phyloP scores from a whole-genome alignment of 2,329 filamentous ascomycete species.

The Microsporum ferrugineum region DNA sequence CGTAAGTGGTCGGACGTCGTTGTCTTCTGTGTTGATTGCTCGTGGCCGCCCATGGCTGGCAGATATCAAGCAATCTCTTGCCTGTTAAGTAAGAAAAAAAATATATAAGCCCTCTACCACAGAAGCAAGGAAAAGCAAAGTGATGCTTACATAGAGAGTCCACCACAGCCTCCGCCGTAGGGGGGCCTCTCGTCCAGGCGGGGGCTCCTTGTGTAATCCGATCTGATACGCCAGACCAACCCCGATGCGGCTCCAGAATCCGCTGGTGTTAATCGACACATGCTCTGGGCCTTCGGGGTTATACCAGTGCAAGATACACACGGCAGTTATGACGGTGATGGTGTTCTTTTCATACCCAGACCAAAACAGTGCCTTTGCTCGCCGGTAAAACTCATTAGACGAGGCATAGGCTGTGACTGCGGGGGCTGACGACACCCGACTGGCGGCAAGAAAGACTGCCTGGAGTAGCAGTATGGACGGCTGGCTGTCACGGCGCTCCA shows the following conservation, averaged over 20 bases:
- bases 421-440: slow-evolving; percentile 29
- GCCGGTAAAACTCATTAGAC: slow-evolving; percentile 23
- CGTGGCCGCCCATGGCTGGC: slow-evolving; percentile 33
- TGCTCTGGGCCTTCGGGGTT: slow-evolving; percentile 27
- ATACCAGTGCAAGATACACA: slow-evolving; percentile 26
- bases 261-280: slow-evolving; percentile 34
- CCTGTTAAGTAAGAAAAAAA: slow-evolving; percentile 13
- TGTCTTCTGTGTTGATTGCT: slow-evolving; percentile 30
- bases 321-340: slow-evolving; percentile 23
- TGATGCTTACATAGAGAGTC: slow-evolving; percentile 30
- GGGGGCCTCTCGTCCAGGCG: slow-evolving; percentile 24
- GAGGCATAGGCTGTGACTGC: slow-evolving; percentile 21
- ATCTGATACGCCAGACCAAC: slow-evolving; percentile 35
- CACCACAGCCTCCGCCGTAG: slow-evolving; percentile 34
- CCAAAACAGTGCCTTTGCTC: slow-evolving; percentile 26
- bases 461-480: slow-evolving; percentile 27
- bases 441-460: slow-evolving; percentile 33
- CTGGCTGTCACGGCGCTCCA: slow-evolving; percentile 18
- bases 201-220: slow-evolving; percentile 35
- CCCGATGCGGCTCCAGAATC: slow-evolving; percentile 35
- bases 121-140: neutral
- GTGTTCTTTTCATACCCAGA: slow-evolving; percentile 25
- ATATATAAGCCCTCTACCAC: neutral
- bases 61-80: slow-evolving; percentile 32
- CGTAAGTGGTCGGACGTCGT: slow-evolving; percentile 28